Evolutionary conservation across 1,284 basidiomycete genomes (phyloP).

Genomic region (Golubevia pallescens): DNA sequence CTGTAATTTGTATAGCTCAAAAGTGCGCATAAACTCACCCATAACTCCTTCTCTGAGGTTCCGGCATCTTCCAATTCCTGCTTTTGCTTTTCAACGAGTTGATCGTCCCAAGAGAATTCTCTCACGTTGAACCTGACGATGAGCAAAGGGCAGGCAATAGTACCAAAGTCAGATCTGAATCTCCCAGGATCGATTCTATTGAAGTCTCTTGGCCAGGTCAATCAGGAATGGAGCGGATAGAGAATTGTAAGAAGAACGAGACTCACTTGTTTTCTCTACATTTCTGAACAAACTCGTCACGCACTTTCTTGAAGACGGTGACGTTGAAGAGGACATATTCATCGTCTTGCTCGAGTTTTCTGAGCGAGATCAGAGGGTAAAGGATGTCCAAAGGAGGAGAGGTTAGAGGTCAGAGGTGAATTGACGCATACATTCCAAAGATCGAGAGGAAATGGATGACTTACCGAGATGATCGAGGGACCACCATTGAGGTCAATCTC

Average conservation of each 20-base stretch:
- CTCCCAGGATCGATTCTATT: conserved; percentile 1
- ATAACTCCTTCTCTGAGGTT: conserved; percentile 92
- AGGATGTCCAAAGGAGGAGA: conserved; percentile 3
- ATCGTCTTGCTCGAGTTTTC: conserved; percentile 71
- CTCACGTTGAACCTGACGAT: conserved; percentile 79
- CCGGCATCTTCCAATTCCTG: conserved; percentile 81
- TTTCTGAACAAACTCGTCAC: conserved; percentile 91
- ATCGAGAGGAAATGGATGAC: not conserved
- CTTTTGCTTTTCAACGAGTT: conserved; percentile 79
- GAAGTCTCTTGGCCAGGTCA: not conserved
- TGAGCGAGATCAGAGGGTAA: not conserved
- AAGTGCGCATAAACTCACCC: conserved; percentile 71
- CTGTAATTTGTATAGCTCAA: no score
- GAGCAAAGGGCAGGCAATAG: not conserved
- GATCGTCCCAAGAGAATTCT: conserved; percentile 91
- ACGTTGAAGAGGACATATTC: conserved; percentile 88
- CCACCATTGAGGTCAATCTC: conserved; percentile 84
- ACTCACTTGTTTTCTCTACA: conserved; percentile 89
- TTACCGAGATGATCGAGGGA: conserved; percentile 80
- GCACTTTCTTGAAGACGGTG: conserved; percentile 87
- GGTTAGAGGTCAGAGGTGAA: not conserved
- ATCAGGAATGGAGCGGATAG: not conserved
- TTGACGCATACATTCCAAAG: not conserved
- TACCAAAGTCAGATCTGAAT: no score
- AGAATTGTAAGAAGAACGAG: conserved; percentile 2